Percentiles rank a stretch among this genome's conserved stretches.
These are phyloP conservation scores for Annulohypoxylon truncatum DNA, from an alignment of 2,329 filamentous ascomycete genomes.

Conservation along the genomic window DNA sequence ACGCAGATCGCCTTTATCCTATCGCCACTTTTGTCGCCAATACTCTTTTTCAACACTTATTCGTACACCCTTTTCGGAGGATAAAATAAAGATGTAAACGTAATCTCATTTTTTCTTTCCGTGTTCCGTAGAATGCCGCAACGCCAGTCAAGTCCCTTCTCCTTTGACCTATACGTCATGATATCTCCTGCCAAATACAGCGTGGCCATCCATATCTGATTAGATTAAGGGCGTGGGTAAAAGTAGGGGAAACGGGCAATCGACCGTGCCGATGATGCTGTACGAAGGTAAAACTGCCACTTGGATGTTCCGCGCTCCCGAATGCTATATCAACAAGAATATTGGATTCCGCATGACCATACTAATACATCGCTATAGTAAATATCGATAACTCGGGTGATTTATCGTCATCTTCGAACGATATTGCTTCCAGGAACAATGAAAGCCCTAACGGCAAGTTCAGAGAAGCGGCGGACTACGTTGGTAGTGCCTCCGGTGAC, in stretches of 20 bases:
- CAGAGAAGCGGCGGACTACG: conserved; percentile 75
- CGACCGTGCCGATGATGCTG: not conserved
- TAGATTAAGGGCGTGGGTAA: not conserved
- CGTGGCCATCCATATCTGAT: not conserved
- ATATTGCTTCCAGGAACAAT: conserved; percentile 65
- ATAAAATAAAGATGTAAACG: conserved; percentile 32
- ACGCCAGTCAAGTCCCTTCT: conserved; percentile 25
- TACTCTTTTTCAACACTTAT: conserved; percentile 38
- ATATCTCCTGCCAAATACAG: conserved; percentile 1
- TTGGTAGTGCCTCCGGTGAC: conserved; percentile 78
- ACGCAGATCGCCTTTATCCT: conserved; percentile 27
- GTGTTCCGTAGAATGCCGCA: conserved; percentile 33
- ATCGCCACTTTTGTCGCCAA: conserved; percentile 20
- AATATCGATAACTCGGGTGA: not conserved
- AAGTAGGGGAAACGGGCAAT: conserved; percentile 1
- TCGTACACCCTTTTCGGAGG: conserved; percentile 37
- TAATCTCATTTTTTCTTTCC: conserved; percentile 33
- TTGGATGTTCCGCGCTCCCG: conserved; percentile 5
- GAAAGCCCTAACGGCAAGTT: conserved; percentile 72
- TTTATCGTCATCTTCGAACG: conserved; percentile 37
- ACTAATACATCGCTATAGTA: conserved; percentile 32
- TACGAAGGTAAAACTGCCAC: conserved; percentile 11
- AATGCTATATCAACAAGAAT: conserved; percentile 21
- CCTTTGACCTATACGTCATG: conserved; percentile 17
- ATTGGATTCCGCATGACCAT: conserved; percentile 13